phyloP scores from a whole-genome alignment of 2,329 filamentous ascomycete species.

The Knufia petricola region DNA sequence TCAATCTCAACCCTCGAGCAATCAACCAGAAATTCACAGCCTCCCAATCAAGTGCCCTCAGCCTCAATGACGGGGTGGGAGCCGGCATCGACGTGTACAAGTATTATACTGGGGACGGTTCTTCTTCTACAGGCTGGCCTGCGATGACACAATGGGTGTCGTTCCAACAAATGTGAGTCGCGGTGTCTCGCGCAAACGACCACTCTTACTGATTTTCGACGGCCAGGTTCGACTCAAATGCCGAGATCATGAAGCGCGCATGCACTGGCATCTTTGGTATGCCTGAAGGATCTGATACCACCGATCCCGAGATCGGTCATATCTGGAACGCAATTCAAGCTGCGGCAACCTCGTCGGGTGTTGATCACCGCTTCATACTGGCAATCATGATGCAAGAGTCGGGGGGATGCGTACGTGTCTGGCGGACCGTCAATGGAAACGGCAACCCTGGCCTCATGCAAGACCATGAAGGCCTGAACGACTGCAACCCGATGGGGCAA shows the following conservation, averaged over 20 bases:
- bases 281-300: constrained; percentile 9
- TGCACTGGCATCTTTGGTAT: constrained; percentile 3
- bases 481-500: no score
- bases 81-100: constrained; percentile 23
- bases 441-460: constrained; percentile 38
- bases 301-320: constrained; percentile 24
- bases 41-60: background rate
- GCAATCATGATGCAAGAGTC: constrained; percentile 40
- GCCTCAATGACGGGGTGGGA: background rate
- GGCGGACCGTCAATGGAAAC: constrained; percentile 34
- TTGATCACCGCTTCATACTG: constrained; percentile 37
- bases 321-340: constrained; percentile 29
- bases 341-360: constrained; percentile 23
- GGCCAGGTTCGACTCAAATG: constrained; percentile 13
- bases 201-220: background rate
- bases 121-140: constrained; percentile 25
- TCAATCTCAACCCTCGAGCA: constrained; percentile 2
- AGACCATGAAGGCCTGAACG: constrained; percentile 26
- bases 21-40: background rate
- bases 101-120: constrained; percentile 25
- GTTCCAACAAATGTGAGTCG: constrained; percentile 24
- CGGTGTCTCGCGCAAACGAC: background rate
- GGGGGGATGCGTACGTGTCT: constrained; percentile 36
- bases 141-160: constrained; percentile 24
- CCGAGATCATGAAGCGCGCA: background rate